A percentile compares a stretch with the other conserved stretches of the same genome.
phyloP scores from a whole-genome alignment of 768 basidiomycete genomes.

The Saitozyma sp. region DNA sequence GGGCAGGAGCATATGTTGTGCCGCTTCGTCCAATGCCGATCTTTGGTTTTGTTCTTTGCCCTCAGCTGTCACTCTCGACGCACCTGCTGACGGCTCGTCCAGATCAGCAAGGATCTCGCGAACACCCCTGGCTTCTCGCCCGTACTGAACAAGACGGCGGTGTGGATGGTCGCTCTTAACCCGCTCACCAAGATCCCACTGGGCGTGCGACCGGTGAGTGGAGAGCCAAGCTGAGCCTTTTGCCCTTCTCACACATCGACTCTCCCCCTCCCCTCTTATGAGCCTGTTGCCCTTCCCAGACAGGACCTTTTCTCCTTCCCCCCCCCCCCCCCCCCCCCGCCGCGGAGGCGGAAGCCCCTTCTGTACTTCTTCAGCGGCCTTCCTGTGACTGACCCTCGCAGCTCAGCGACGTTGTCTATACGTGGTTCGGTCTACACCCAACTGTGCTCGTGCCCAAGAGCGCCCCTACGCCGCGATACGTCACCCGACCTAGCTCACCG shows the following conservation, averaged over 20 bases:
- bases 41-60: not conserved
- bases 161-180: slow-evolving; percentile 48
- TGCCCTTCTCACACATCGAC: not conserved
- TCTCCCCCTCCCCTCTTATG: too few relatives aligned
- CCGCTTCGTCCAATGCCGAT: too few relatives aligned
- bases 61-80: not conserved
- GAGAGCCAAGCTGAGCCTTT: not conserved
- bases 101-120: slow-evolving; percentile 49
- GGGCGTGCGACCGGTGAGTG: slow-evolving; percentile 41
- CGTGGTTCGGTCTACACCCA: slow-evolving; percentile 36
- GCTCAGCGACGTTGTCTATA: slow-evolving; percentile 38
- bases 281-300: not conserved
- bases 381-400: slow-evolving; percentile 6
- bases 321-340: too few relatives aligned
- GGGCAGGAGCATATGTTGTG: too few relatives aligned
- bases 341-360: too few relatives aligned
- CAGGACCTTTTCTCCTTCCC: too few relatives aligned
- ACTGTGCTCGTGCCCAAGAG: slow-evolving; percentile 33
- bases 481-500: slow-evolving; percentile 13
- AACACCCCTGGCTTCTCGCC: slow-evolving; percentile 45
- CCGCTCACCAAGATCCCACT: slow-evolving; percentile 48
- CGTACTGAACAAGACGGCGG: slow-evolving; percentile 39
- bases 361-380: too few relatives aligned
- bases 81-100: not conserved
- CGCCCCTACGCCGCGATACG: slow-evolving; percentile 23